These are phyloP conservation scores for Panaeolus papilionaceus DNA, from an alignment of 768 basidiomycete genomes.

Conservation along the genomic window DNA sequence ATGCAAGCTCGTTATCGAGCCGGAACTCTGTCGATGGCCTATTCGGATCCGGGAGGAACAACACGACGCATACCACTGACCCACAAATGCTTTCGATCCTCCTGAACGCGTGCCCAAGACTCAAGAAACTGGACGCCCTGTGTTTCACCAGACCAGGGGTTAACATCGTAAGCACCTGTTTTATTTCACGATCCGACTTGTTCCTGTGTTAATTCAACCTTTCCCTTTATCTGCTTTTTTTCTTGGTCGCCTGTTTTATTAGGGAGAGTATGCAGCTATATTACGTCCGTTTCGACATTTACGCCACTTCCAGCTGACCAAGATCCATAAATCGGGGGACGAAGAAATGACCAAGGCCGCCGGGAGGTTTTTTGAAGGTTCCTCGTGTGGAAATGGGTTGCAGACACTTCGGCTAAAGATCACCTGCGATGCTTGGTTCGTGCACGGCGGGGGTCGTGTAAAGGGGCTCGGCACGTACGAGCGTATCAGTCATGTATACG, in stretches of 20 bases:
- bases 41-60: constrained; percentile 21
- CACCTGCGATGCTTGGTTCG: constrained; percentile 43
- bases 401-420: constrained; percentile 38
- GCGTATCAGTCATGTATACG: not conserved
- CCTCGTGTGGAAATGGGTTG: constrained; percentile 22
- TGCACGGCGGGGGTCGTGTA: constrained; percentile 37
- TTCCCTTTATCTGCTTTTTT: constrained; percentile 12
- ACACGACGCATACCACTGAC: constrained; percentile 35
- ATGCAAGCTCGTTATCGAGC: constrained; percentile 15
- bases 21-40: constrained; percentile 25
- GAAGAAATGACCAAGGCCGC: constrained; percentile 40
- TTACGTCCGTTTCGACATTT: constrained; percentile 35
- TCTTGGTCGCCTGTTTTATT: constrained; percentile 2
- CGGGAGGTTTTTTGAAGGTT: constrained; percentile 20
- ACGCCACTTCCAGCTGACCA: constrained; percentile 42
- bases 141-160: constrained; percentile 45
- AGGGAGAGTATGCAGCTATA: constrained; percentile 33
- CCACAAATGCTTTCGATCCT: constrained; percentile 35
- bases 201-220: constrained; percentile 8
- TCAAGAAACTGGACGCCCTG: constrained; percentile 39
- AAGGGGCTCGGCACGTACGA: not conserved
- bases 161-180: constrained; percentile 35
- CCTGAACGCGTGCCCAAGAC: constrained; percentile 36
- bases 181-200: constrained; percentile 14
- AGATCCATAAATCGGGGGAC: constrained; percentile 41